phyloP scores from a whole-genome alignment of 1,284 basidiomycete species.

The Microbotryum silenes-acaulis region DNA sequence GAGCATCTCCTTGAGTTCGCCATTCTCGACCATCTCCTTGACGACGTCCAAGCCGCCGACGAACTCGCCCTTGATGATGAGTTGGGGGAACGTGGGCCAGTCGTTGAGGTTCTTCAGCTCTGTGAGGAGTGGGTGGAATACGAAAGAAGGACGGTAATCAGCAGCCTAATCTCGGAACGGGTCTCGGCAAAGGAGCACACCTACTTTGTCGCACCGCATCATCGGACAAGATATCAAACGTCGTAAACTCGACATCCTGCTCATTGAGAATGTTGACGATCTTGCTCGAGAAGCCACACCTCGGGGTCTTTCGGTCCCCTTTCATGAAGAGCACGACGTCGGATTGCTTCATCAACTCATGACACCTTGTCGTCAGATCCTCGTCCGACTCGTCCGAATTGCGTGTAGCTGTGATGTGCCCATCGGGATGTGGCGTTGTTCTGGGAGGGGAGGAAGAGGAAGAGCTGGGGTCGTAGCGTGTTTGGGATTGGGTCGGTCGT shows the following conservation, averaged over 20 bases:
- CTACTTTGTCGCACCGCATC: slow-evolving; percentile 57
- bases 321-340: slow-evolving; percentile 94
- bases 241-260: slow-evolving; percentile 57
- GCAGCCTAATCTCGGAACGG: neutral
- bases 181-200: too few relatives aligned
- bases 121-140: slow-evolving; percentile 25
- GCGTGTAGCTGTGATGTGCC: slow-evolving; percentile 29
- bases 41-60: slow-evolving; percentile 54
- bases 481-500: slow-evolving; percentile 13
- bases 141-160: neutral
- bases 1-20: slow-evolving; percentile 59
- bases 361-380: slow-evolving; percentile 57
- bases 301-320: slow-evolving; percentile 74
- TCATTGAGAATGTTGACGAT: slow-evolving; percentile 58
- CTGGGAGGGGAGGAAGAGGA: too few relatives aligned
- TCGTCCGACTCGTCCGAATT: slow-evolving; percentile 53
- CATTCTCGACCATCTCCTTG: slow-evolving; percentile 46
- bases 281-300: slow-evolving; percentile 69
- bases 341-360: slow-evolving; percentile 55
- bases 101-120: slow-evolving; percentile 55
- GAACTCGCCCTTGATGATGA: slow-evolving; percentile 62
- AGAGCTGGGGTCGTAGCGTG: slow-evolving; percentile 18
- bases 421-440: too few relatives aligned
- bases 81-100: slow-evolving; percentile 62
- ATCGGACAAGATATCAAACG: slow-evolving; percentile 65